These are phyloP conservation scores for Hypoxylon trugodes DNA, from an alignment of 495 filamentous ascomycete genomes.

Conservation along the genomic window DNA sequence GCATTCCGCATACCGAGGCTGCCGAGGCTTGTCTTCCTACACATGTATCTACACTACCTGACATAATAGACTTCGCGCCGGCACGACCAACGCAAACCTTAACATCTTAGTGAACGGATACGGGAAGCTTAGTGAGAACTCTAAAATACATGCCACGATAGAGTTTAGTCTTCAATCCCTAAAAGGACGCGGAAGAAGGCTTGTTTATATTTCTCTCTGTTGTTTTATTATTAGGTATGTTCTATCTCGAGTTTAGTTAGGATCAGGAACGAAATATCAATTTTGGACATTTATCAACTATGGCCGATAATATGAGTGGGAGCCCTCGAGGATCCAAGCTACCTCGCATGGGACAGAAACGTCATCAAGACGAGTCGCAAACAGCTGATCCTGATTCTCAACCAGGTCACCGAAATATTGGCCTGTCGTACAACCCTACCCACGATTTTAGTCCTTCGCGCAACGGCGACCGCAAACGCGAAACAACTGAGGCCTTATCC, in stretches of 20 bases:
- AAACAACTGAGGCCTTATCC: conserved; percentile 2
- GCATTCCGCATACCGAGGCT: conserved; percentile 27
- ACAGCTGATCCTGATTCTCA: conserved; percentile 25
- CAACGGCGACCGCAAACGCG: neutral
- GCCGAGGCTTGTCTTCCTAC: conserved; percentile 23
- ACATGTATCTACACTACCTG: neutral
- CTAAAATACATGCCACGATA: conserved; percentile 5
- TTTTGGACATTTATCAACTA: conserved; percentile 7
- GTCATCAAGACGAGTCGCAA: conserved; percentile 15
- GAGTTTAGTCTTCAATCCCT: neutral
- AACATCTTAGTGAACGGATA: conserved; percentile 7
- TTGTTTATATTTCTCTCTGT: neutral
- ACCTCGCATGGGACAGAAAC: conserved; percentile 14
- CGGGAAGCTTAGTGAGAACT: conserved; percentile 18
- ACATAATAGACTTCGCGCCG: conserved; percentile 18
- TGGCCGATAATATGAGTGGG: conserved; percentile 19
- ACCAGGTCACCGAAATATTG: conserved; percentile 23
- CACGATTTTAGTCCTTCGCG: conserved; percentile 18
- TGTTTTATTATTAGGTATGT: conserved; percentile 41
- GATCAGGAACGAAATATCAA: neutral
- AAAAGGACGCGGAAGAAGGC: neutral
- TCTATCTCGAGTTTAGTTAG: conserved; percentile 11
- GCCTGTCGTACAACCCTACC: conserved; percentile 8
- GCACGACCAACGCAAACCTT: conserved; percentile 9
- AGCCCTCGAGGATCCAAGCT: conserved; percentile 18